Conservation (phyloP, 495 filamentous ascomycete genomes). For the Aspergillus panamensis region DNA sequence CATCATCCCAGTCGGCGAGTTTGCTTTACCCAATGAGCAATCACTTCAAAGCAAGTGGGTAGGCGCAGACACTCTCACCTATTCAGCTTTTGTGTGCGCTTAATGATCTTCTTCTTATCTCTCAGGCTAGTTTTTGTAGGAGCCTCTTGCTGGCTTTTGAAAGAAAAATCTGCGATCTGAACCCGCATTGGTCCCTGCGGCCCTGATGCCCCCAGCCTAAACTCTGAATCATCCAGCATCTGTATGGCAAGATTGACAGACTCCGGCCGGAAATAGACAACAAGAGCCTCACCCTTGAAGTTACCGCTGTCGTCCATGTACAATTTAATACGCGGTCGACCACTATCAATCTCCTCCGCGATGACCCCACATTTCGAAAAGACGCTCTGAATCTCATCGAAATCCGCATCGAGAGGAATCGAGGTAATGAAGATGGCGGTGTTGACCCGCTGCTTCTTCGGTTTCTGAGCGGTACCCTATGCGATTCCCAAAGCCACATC, state of each 20-base stretch:
- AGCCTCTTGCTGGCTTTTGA: constrained; percentile 67
- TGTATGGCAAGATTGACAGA: constrained; percentile 85
- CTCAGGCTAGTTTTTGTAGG: constrained; percentile 52
- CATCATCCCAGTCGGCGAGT: constrained; percentile 90
- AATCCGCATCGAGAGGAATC: constrained; percentile 70
- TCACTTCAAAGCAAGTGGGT: background rate
- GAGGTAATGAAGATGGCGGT: constrained; percentile 87
- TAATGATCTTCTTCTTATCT: constrained; percentile 81
- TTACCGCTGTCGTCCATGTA: constrained; percentile 77
- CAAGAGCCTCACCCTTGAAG: constrained; percentile 89
- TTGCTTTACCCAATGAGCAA: constrained; percentile 51
- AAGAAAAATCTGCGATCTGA: constrained; percentile 79
- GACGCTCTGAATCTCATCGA: constrained; percentile 73
- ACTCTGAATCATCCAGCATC: constrained; percentile 86
- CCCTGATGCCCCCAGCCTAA: constrained; percentile 59
- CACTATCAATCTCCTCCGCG: constrained; percentile 85
- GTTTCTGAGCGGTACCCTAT: constrained; percentile 46
- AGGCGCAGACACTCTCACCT: constrained; percentile 39
- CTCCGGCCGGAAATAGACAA: constrained; percentile 92
- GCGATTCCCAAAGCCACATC: constrained; percentile 1
- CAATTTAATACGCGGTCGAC: constrained; percentile 84
- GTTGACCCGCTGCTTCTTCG: constrained; percentile 68
- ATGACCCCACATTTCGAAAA: constrained; percentile 92
- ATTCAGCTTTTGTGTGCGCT: constrained; percentile 80
- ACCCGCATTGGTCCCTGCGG: constrained; percentile 70